Evolutionary conservation across 805 yeast genomes (phyloP).

Genomic region (Candida silvatica): DNA sequence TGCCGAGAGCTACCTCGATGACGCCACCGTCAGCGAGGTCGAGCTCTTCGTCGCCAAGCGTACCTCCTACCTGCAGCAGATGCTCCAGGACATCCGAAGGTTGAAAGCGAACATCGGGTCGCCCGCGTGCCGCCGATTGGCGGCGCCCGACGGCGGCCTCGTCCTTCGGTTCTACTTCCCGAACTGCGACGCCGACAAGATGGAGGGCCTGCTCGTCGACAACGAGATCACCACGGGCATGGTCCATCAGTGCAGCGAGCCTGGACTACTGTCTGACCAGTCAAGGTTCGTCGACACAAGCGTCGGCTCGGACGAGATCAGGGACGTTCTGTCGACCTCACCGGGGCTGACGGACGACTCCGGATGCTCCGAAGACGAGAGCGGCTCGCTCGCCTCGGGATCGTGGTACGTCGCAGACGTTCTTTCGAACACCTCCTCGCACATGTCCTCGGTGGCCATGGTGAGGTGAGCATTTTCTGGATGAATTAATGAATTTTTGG

Average conservation of each 20-base stretch:
- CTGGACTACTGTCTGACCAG: too few species aligned
- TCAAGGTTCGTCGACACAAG: too few species aligned
- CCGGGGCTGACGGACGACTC: conserved; percentile 6
- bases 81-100: conserved; percentile 13
- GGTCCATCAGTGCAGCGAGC: too few species aligned
- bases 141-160: conserved; percentile 27
- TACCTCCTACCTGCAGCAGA: conserved; percentile 11
- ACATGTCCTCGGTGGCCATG: too few species aligned
- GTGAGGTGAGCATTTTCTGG: too few species aligned
- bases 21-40: conserved; percentile 6
- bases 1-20: conserved; percentile 20
- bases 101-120: conserved; percentile 19
- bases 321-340: too few species aligned
- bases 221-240: conserved; percentile 39
- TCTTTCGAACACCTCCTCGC: too few species aligned
- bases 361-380: too few species aligned
- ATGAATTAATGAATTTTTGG: too few species aligned
- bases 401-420: too few species aligned
- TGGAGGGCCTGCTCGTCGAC: conserved; percentile 49
- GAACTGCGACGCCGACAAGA: conserved; percentile 51
- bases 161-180: conserved; percentile 49
- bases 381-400: too few species aligned
- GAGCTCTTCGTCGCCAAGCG: conserved; percentile 7
- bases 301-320: too few species aligned
- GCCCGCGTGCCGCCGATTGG: conserved; percentile 45